These are phyloP conservation scores for Collybiopsis confluens DNA, from an alignment of 768 basidiomycete species.

Conservation along the genomic window DNA sequence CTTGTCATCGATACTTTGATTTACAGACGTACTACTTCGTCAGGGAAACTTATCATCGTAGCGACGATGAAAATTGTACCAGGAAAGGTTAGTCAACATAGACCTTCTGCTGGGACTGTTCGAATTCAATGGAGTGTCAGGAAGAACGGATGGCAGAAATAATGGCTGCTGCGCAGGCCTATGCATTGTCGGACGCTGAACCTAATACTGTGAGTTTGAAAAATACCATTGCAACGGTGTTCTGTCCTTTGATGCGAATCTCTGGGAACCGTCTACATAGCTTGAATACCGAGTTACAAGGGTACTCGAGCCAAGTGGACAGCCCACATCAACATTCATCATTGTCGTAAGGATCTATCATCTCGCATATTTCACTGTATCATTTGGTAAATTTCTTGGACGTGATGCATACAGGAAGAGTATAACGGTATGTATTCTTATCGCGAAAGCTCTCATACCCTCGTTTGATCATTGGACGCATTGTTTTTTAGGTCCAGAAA, in stretches of 20 bases:
- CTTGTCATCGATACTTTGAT: no score
- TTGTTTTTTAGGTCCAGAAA: not conserved
- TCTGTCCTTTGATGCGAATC: not conserved
- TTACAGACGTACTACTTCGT: not conserved
- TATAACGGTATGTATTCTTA: not conserved
- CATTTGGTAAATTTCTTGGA: not conserved
- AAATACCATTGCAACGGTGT: not conserved
- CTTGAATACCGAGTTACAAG: not conserved
- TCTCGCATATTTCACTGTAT: not conserved
- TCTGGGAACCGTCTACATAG: not conserved
- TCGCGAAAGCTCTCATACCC: not conserved
- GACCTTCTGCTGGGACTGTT: no score
- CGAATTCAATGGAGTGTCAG: no score
- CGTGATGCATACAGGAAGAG: not conserved
- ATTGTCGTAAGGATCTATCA: not conserved
- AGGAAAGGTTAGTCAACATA: not conserved
- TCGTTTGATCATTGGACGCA: not conserved
- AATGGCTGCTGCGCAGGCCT: not conserved
- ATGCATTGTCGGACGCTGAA: not conserved
- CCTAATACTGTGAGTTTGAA: not conserved
- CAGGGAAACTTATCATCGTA: not conserved
- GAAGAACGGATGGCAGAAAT: not conserved
- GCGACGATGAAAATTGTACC: not conserved
- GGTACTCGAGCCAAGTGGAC: not conserved
- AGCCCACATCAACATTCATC: not conserved